Percentiles rank a stretch among this genome's conserved stretches.
phyloP scores from a whole-genome alignment of 2,329 filamentous ascomycete genomes.

The Colletotrichum limetticola region DNA sequence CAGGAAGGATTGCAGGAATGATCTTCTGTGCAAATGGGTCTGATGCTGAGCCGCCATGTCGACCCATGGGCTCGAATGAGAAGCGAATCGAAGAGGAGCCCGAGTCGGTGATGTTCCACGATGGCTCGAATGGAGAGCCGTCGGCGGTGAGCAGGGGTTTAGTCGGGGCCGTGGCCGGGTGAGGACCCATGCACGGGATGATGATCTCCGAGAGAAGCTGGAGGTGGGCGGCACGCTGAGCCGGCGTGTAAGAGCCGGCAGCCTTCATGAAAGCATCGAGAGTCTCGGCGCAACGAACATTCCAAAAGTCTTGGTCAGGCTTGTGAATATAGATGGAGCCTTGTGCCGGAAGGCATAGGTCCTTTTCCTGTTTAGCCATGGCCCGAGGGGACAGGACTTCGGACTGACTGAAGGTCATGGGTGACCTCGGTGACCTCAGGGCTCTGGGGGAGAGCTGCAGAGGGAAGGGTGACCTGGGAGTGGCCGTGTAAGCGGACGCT shows the following conservation, averaged over 20 bases:
- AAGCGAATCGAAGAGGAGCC: constrained; percentile 34
- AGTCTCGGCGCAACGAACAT: constrained; percentile 26
- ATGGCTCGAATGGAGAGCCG: constrained; percentile 34
- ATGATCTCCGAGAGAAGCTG: constrained; percentile 32
- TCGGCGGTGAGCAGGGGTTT: constrained; percentile 30
- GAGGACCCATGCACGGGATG: constrained; percentile 31
- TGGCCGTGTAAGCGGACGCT: constrained; percentile 14
- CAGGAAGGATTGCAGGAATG: constrained; percentile 28
- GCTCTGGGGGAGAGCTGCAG: constrained; percentile 20
- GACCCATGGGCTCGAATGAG: constrained; percentile 35
- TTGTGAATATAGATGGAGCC: constrained; percentile 29
- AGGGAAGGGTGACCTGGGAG: neutral
- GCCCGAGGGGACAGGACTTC: constrained; percentile 21
- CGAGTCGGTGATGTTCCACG: constrained; percentile 34
- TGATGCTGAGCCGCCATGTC: constrained; percentile 21
- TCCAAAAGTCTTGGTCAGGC: constrained; percentile 34
- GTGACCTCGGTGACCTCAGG: constrained; percentile 10
- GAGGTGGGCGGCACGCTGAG: constrained; percentile 27
- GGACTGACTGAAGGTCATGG: constrained; percentile 16
- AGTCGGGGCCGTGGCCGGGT: constrained; percentile 25
- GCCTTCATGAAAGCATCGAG: constrained; percentile 33
- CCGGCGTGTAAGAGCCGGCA: constrained; percentile 31
- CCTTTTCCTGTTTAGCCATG: constrained; percentile 27
- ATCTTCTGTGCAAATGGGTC: constrained; percentile 35
- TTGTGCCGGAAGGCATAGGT: constrained; percentile 26